Evolutionary conservation across 1,284 basidiomycete species (phyloP), one percentile per base, ranked within the genome.

Genomic region (Malassezia vespertilionis): DNA sequence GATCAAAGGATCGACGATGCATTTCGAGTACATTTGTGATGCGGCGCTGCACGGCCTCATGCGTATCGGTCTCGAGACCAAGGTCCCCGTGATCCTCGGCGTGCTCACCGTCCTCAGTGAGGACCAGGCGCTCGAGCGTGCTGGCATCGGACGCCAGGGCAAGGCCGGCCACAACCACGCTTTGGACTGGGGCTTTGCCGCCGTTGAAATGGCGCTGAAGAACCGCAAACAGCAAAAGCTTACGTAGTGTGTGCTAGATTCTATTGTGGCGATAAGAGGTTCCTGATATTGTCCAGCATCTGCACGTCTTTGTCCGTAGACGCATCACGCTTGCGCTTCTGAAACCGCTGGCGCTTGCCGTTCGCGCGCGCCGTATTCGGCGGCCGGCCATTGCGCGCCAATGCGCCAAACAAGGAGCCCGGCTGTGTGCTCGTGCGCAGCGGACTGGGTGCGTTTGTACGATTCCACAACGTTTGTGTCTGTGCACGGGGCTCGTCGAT

Each of bases 61-160:
- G 91, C 80, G 80, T 56, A 79, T 95, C 21, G 87, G 90, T 69
- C 76, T 96, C 60, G 90, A 97, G 72, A 82, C 83, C 2, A 86
- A 86, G 17, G 80, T 85, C n/a, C 91, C 91, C 0, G 86, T 97
- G 63, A 84, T 99, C 56, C 91, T 96, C 71, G 93, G 93, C 26
- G 87, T 99, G 11, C 75, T 99, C 61, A 99, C 91, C 12, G 86
- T 82, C 32, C 78, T 97, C 55, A 86, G 77, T 37, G 91, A 97
- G 53, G 85, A 91, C 60, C 91, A 99, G 75, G 93, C 93, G 14
- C 72, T 95, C 61, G 84, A 89, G 65, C 76, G 91, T 51, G 86
- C 89, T 14, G 91, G 93, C 3, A 74, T 96, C 35, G 63, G 55
- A 8, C 50, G 56, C 21, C 82, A 80, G 4, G 74, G 73, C 40